phyloP scores from a whole-genome alignment of 352 stramenopile species.

The Phytopythium delawarense region DNA sequence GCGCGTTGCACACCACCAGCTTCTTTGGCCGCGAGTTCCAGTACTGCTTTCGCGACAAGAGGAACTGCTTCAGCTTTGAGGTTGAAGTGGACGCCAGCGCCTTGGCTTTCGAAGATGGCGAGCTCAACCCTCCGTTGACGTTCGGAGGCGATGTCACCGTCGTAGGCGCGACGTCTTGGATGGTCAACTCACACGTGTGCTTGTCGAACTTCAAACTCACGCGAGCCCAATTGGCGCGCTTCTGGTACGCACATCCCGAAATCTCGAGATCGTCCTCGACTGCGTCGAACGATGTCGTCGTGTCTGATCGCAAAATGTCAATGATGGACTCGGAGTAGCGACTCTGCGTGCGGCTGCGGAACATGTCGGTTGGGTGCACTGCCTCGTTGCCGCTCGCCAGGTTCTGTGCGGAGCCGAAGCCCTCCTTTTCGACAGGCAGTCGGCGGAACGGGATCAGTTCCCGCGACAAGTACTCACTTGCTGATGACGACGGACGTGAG shows the following conservation, averaged over 20 bases:
- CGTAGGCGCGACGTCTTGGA: constrained; percentile 32
- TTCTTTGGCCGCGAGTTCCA: constrained; percentile 56
- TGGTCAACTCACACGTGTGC: constrained; percentile 39
- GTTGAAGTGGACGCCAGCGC: constrained; percentile 9
- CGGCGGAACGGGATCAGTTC: constrained; percentile 65
- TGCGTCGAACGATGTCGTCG: constrained; percentile 47
- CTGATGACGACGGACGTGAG: constrained; percentile 49
- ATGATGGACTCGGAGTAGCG: constrained; percentile 70
- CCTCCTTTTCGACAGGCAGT: constrained; percentile 67
- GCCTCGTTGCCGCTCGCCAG: constrained; percentile 46
- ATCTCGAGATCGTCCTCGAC: constrained; percentile 51
- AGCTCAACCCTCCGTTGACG: constrained; percentile 7
- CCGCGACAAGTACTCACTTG: constrained; percentile 57
- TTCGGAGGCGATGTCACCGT: constrained; percentile 16
- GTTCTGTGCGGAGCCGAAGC: constrained; percentile 60
- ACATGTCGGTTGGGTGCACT: constrained; percentile 67
- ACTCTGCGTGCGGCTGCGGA: constrained; percentile 64
- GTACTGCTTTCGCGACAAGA: constrained; percentile 49
- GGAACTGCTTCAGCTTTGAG: constrained; percentile 59
- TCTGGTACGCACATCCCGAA: constrained; percentile 68
- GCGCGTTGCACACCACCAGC: constrained; percentile 65
- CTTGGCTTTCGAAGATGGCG: constrained; percentile 17
- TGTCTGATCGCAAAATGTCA: constrained; percentile 59
- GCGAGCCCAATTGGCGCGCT: constrained; percentile 69
- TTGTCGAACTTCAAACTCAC: constrained; percentile 73